Evolutionary conservation across 805 yeast genomes (phyloP).

Genomic region (Yamadazyma scolyti): DNA sequence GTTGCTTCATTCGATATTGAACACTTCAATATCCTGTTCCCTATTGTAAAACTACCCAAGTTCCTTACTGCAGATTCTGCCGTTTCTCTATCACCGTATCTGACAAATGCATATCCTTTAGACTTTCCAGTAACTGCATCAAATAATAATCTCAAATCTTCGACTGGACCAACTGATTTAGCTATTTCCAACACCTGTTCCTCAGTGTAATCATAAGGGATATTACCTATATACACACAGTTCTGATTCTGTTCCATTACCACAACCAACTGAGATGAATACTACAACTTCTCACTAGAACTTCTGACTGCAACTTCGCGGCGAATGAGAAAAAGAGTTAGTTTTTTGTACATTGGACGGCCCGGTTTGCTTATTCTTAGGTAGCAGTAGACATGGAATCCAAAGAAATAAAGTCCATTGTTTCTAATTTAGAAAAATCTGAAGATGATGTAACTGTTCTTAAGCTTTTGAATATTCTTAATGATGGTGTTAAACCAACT

Average conservation of each 20-base stretch:
- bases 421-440: slow-evolving; percentile 69
- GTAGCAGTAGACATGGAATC: too few relatives aligned
- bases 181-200: slow-evolving; percentile 89
- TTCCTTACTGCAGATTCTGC: slow-evolving; percentile 91
- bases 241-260: slow-evolving; percentile 5
- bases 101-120: slow-evolving; percentile 86
- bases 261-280: too few relatives aligned
- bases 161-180: slow-evolving; percentile 83
- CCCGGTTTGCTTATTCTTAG: too few relatives aligned
- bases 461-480: slow-evolving; percentile 61
- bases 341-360: too few relatives aligned
- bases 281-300: too few relatives aligned
- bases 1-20: slow-evolving; percentile 30
- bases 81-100: slow-evolving; percentile 77
- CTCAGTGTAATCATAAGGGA: slow-evolving; percentile 91
- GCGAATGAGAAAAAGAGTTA: too few relatives aligned
- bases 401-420: slow-evolving; percentile 68
- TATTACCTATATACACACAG: slow-evolving; percentile 74
- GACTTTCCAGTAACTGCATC: slow-evolving; percentile 89
- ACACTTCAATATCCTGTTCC: slow-evolving; percentile 68
- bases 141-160: slow-evolving; percentile 68
- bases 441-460: slow-evolving; percentile 59
- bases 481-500: slow-evolving; percentile 74
- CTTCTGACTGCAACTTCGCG: too few relatives aligned
- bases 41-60: slow-evolving; percentile 64